Conservation (phyloP, 1,284 basidiomycete genomes). For the Heterobasidion occidentale region DNA sequence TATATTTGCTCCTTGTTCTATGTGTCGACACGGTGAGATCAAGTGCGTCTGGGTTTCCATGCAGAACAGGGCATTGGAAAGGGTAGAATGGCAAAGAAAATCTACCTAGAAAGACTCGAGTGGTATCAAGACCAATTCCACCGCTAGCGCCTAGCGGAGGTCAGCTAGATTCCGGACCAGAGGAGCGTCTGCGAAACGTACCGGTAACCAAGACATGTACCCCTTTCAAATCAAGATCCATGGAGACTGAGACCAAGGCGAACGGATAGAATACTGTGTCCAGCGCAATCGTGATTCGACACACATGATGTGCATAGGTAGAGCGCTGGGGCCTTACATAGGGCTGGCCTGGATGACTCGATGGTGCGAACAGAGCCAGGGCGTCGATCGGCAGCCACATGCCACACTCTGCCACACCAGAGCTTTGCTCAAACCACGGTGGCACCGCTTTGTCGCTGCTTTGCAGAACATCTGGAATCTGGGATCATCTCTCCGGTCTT, state of each 20-base stretch:
- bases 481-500: too few relatives aligned
- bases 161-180: not conserved
- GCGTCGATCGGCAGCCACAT: too few relatives aligned
- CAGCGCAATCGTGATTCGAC: not conserved
- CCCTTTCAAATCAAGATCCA: slow-evolving; percentile 28
- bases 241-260: slow-evolving; percentile 4
- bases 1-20: slow-evolving; percentile 64
- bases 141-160: slow-evolving; percentile 51
- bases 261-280: not conserved
- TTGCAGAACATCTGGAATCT: too few relatives aligned
- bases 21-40: not conserved
- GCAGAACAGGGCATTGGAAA: not conserved
- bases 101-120: slow-evolving; percentile 43
- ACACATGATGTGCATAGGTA: not conserved
- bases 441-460: too few relatives aligned
- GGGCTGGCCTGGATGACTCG: too few relatives aligned
- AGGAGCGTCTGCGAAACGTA: slow-evolving; percentile 7
- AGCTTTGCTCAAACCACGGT: too few relatives aligned
- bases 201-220: slow-evolving; percentile 35
- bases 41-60: not conserved
- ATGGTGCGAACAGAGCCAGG: too few relatives aligned
- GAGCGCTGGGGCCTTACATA: too few relatives aligned
- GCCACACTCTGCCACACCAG: too few relatives aligned
- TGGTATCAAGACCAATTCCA: slow-evolving; percentile 34
- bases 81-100: too few relatives aligned